These are phyloP conservation scores for Hemileccinum rubropunctum DNA, from an alignment of 768 basidiomycete species.

Conservation along the genomic window DNA sequence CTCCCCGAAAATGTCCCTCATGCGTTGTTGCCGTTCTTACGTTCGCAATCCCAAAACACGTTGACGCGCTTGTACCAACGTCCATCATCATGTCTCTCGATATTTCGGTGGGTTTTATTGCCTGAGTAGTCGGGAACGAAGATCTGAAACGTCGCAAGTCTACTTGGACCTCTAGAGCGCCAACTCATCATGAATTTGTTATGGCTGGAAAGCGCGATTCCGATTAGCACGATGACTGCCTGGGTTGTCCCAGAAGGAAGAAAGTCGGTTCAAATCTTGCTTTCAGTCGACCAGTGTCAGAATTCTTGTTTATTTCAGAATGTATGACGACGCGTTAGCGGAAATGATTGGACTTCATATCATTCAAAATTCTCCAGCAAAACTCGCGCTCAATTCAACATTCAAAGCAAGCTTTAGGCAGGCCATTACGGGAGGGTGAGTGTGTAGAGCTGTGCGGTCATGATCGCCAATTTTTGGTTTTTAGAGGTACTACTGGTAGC, in stretches of 20 bases:
- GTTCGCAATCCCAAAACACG: constrained; percentile 74
- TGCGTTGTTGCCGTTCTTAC: constrained; percentile 73
- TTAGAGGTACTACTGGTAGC: constrained; percentile 71
- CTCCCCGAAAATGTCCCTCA: constrained; percentile 44
- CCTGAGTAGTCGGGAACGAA: background rate
- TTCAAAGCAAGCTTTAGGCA: constrained; percentile 80
- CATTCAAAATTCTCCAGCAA: constrained; percentile 54
- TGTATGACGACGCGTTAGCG: constrained; percentile 66
- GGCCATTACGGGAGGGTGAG: constrained; percentile 86
- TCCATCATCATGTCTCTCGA: constrained; percentile 85
- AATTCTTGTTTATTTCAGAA: constrained; percentile 46
- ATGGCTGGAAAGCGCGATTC: constrained; percentile 80
- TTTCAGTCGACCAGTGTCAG: background rate
- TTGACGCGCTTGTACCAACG: constrained; percentile 77
- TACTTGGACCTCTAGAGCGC: constrained; percentile 74
- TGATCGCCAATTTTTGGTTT: background rate
- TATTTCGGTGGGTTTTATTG: constrained; percentile 65
- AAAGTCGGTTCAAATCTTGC: constrained; percentile 46
- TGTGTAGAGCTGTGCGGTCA: constrained; percentile 9
- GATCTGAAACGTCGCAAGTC: constrained; percentile 38
- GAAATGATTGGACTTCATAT: constrained; percentile 71
- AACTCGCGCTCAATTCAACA: constrained; percentile 64
- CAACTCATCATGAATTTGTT: constrained; percentile 86
- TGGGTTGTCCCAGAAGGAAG: constrained; percentile 76
- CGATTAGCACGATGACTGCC: constrained; percentile 61